phyloP scores from a whole-genome alignment of 371 early-diverging fungal genomes.

The Actinomortierella wolfii region DNA sequence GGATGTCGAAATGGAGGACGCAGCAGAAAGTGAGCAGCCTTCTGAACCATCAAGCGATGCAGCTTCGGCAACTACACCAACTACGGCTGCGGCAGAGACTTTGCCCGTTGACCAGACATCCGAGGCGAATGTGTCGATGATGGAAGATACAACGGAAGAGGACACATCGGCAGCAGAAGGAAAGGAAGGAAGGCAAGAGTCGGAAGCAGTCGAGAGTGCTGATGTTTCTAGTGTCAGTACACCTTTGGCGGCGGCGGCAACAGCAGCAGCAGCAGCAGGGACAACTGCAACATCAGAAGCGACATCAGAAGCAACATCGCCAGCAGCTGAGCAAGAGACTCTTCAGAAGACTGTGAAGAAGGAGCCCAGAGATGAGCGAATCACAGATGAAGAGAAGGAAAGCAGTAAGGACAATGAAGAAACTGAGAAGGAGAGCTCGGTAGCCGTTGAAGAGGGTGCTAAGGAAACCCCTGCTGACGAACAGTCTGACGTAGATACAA shows the following conservation, averaged over 20 bases:
- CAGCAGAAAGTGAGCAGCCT: background rate
- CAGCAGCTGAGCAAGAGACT: background rate
- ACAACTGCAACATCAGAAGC: background rate
- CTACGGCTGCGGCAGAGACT: too few species aligned
- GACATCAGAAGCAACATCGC: background rate
- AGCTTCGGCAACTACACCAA: background rate
- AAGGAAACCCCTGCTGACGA: too few species aligned
- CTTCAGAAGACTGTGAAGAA: background rate
- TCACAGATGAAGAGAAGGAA: background rate
- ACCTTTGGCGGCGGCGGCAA: too few species aligned
- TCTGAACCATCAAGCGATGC: background rate
- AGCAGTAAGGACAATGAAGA: constrained; percentile 26
- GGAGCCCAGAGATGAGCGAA: background rate
- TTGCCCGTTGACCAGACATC: too few species aligned
- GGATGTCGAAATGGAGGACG: constrained; percentile 37
- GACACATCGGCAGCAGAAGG: background rate
- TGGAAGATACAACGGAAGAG: background rate
- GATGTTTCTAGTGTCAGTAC: too few species aligned
- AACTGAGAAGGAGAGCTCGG: constrained; percentile 15
- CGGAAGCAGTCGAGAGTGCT: too few species aligned
- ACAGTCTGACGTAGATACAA: too few species aligned
- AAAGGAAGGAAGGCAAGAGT: background rate
- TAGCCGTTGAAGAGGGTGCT: too few species aligned
- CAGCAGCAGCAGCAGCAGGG: background rate
- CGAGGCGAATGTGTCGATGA: constrained; percentile 16